These are phyloP conservation scores for Lenzites betulinus DNA, from an alignment of 768 basidiomycete genomes.

Conservation along the genomic window DNA sequence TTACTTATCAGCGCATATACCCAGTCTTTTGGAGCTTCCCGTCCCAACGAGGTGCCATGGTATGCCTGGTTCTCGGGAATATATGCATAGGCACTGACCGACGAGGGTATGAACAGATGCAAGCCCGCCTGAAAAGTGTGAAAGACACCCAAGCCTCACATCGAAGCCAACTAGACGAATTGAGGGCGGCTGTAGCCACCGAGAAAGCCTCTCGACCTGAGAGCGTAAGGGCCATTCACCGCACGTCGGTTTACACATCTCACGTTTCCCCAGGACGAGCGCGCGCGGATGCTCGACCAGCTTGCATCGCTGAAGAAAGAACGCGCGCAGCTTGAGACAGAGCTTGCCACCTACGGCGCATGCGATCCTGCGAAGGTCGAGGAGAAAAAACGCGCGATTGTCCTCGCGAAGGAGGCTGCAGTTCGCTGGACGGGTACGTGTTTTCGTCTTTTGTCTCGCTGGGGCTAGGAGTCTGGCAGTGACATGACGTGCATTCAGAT, in stretches of 20 bases:
- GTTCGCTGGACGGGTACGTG: slow-evolving; percentile 89
- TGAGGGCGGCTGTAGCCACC: slow-evolving; percentile 45
- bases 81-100: too few relatives aligned
- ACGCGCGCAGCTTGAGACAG: slow-evolving; percentile 55
- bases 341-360: slow-evolving; percentile 76
- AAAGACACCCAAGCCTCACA: slow-evolving; percentile 47
- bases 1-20: slow-evolving; percentile 26
- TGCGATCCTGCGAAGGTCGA: slow-evolving; percentile 85
- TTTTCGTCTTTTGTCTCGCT: not conserved
- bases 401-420: slow-evolving; percentile 81
- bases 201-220: slow-evolving; percentile 59
- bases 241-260: not conserved
- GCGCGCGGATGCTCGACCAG: slow-evolving; percentile 52
- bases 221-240: slow-evolving; percentile 44
- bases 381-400: slow-evolving; percentile 68
- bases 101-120: slow-evolving; percentile 44
- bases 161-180: slow-evolving; percentile 51
- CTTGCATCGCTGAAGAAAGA: slow-evolving; percentile 52
- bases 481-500: slow-evolving; percentile 52
- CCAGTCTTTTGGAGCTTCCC: slow-evolving; percentile 97
- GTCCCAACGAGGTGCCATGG: slow-evolving; percentile 80
- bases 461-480: not conserved
- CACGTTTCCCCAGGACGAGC: slow-evolving; percentile 48
- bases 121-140: slow-evolving; percentile 51
- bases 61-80: slow-evolving; percentile 30